phyloP scores from a whole-genome alignment of 495 filamentous ascomycete species.

The Penicillium goetzii region DNA sequence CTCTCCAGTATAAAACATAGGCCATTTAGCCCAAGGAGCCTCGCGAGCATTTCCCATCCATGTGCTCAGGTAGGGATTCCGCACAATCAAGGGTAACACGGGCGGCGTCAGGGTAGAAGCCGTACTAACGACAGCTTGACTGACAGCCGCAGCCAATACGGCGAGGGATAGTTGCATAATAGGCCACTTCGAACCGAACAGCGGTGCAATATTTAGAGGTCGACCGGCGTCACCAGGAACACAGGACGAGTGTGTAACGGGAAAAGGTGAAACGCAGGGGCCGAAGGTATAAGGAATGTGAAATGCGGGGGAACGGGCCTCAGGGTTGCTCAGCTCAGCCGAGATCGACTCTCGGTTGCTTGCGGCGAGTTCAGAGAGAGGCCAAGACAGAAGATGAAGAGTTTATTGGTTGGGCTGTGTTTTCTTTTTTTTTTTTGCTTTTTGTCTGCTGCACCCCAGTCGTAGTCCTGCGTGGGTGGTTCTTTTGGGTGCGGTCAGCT shows the following conservation, averaged over 20 bases:
- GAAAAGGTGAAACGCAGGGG: slow-evolving; percentile 18
- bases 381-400: not conserved
- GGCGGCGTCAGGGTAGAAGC: slow-evolving; percentile 68
- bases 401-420: slow-evolving; percentile 1
- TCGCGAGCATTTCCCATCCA: slow-evolving; percentile 82
- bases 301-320: slow-evolving; percentile 31
- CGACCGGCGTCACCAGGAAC: slow-evolving; percentile 7
- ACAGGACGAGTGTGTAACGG: slow-evolving; percentile 19
- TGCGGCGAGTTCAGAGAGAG: not conserved
- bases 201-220: not conserved
- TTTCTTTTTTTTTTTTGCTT: not conserved
- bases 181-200: slow-evolving; percentile 8
- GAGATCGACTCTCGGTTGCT: slow-evolving; percentile 9
- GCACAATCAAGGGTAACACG: slow-evolving; percentile 83
- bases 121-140: slow-evolving; percentile 41
- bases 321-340: slow-evolving; percentile 9
- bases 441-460: not conserved
- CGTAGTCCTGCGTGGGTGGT: not conserved
- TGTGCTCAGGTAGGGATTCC: slow-evolving; percentile 89
- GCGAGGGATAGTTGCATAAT: slow-evolving; percentile 44
- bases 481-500: not conserved
- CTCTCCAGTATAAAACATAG: slow-evolving; percentile 90
- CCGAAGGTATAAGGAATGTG: slow-evolving; percentile 23
- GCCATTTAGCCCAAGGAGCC: slow-evolving; percentile 89
- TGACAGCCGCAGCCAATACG: slow-evolving; percentile 38